Base-by-base conservation (phyloP, 306 rosid species). In the Cucumis cinereus region DNA sequence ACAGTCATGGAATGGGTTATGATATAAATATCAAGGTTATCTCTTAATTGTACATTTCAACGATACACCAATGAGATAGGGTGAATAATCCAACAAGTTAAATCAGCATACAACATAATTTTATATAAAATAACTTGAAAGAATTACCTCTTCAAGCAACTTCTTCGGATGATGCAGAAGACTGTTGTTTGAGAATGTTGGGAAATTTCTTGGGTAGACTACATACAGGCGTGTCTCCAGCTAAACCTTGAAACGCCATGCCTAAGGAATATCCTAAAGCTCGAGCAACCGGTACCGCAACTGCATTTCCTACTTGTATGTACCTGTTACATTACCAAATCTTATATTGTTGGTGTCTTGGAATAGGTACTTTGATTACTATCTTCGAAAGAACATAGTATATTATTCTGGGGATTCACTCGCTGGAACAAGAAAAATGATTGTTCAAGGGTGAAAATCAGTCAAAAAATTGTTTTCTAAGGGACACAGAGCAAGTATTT, bases 291-390 rank as follows among this genome's bases (percentile, higher is more conserved):
- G 97, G 98, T 54, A 93, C 90, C 2, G 98, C 97, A 3, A 93
- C 98, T 0, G 98, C 98, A 78, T 93, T 93, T 10, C 98, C 98
- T 35, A 91, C 92, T 83, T 93, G 98, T 17, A 85, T 87, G 72
- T 93, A 93, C 81, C 98, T 93, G 66, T 63, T 80, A 74, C 58
- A 71, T 26, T 26, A 52, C 61, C 41, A 72, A 8, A 15, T 26
- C 28, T 71, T 26, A 26, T 23, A 26, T 8, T 4, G 7, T 43
- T 69, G 22, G 23, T 41, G 8, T 23, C 11, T 23, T 20, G 19
- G 20, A 40, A 40, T 10, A 20, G 35, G 33, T 40, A 22, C 11
- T 41, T 40, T 40, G 35, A 40, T 11, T 33, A 20, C 26, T 12
- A 20, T 40, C 35, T 20, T 41, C 53, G 40, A 40, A 20, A 40